Base-by-base conservation (phyloP, 441 rosid genomes). In the Biscutella laevigata region DNA sequence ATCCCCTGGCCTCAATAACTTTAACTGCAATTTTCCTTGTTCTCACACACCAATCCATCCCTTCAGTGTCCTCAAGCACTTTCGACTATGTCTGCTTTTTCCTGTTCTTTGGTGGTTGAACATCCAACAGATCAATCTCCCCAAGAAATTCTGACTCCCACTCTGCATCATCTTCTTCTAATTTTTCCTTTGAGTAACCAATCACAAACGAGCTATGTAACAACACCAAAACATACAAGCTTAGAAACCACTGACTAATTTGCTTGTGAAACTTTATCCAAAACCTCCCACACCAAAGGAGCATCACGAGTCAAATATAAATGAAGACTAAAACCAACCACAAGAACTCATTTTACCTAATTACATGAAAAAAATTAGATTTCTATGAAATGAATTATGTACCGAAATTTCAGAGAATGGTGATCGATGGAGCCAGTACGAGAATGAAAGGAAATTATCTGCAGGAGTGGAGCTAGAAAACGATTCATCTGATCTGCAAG, bases 31-130 rank as follows among this genome's bases (percentile, higher is more conserved):
- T 48, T 64, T 74, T 83, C 67, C 89, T 80, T 6, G 96, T 88
- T 69, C 83, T 80, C 24, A 76, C 71, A 71, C 95, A 91, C 96
- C 98, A 91, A 61, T 85, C 96, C 96, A 88, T 91, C 42, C 82
- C 82, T 59, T 77, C 84, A 14, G 72, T 72, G 38, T 75, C 90
- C 0, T 71, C 72, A 11, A 80, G 77, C 49, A 74, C 59, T 57
- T 54, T 70, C 7, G 83, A 75, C 1, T 57, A 66, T 11, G 53
- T 35, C 55, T 67, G 71, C 36, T 77, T 78, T 67, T 81, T 82
- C 64, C 69, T 80, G 73, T 75, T 86, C 67, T 75, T 80, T 6
- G 94, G 83, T 33, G 78, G 69, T 63, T 69, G 78, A 38, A 33
- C 64, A 47, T 74, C 91, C 64, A 78, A 67, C 2, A 89, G 86